Percentiles rank a stretch among this genome's conserved stretches.
Conservation (phyloP, 306 rosid genomes). For the Parietaria judaica region DNA sequence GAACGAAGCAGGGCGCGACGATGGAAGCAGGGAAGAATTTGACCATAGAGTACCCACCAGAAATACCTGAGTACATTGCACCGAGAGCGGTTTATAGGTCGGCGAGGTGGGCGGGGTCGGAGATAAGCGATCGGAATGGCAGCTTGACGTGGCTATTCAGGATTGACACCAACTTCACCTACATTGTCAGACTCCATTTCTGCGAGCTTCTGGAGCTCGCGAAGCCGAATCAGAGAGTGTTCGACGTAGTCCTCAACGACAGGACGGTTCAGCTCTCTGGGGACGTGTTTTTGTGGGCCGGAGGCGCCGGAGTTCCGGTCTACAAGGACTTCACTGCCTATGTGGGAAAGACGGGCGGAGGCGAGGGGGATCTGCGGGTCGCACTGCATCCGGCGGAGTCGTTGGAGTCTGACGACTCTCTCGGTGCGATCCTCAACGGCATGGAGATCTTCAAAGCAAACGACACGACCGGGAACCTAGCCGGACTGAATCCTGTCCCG, state of each 20-base stretch:
- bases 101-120: slow-evolving; percentile 37
- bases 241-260: slow-evolving; percentile 38
- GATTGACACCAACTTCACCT: slow-evolving; percentile 37
- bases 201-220: slow-evolving; percentile 27
- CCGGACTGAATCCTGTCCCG: slow-evolving; percentile 34
- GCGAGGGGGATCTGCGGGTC: slow-evolving; percentile 30
- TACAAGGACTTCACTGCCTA: slow-evolving; percentile 33
- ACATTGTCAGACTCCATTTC: slow-evolving; percentile 45
- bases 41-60: slow-evolving; percentile 18
- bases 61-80: slow-evolving; percentile 24
- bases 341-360: slow-evolving; percentile 15
- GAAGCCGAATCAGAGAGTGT: slow-evolving; percentile 35
- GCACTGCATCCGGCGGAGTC: slow-evolving; percentile 33
- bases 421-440: slow-evolving; percentile 40
- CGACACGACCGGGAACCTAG: slow-evolving; percentile 25
- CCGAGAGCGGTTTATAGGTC: slow-evolving; percentile 31
- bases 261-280: slow-evolving; percentile 27
- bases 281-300: slow-evolving; percentile 33
- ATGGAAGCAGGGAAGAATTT: slow-evolving; percentile 20
- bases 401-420: slow-evolving; percentile 25
- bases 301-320: slow-evolving; percentile 26
- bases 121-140: slow-evolving; percentile 17
- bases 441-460: slow-evolving; percentile 41
- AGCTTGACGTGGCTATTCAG: slow-evolving; percentile 40
- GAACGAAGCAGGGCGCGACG: slow-evolving; percentile 26